A percentile compares a stretch with the other conserved stretches of the same genome.
phyloP scores from a whole-genome alignment of 306 rosid genomes.

The Cucumis cinereus region DNA sequence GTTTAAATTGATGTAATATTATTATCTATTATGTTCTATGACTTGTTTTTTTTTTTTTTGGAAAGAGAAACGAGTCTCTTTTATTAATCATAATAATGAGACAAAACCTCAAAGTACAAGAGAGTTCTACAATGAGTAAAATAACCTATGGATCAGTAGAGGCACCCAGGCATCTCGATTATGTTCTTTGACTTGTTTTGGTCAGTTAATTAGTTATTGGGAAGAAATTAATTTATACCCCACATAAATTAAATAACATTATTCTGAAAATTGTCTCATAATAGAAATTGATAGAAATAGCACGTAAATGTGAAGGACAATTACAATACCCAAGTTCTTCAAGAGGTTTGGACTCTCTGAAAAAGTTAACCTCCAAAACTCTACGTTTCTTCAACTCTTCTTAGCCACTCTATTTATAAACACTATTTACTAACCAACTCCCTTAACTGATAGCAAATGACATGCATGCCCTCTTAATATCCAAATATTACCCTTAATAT shows the following conservation, averaged over 20 bases:
- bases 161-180: too few relatives aligned
- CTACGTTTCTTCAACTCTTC: neutral
- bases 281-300: neutral
- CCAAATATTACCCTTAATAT: neutral
- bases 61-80: too few relatives aligned
- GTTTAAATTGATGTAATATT: neutral
- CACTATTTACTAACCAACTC: neutral
- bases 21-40: too few relatives aligned
- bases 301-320: neutral
- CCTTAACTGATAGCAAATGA: neutral
- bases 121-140: too few relatives aligned
- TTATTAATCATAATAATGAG: too few relatives aligned
- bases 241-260: too few relatives aligned
- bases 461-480: neutral
- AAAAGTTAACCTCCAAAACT: neutral
- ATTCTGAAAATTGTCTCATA: neutral
- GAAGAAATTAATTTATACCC: too few relatives aligned
- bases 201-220: neutral
- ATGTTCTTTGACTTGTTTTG: neutral
- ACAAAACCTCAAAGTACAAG: too few relatives aligned
- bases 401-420: neutral
- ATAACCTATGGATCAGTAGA: too few relatives aligned
- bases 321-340: neutral
- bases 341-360: neutral
- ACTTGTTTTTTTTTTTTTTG: neutral